A percentile compares a stretch with the other conserved stretches of the same genome.
These are phyloP conservation scores for Conticribra guillardii DNA, from an alignment of 108 stramenopile species.

Conservation along the genomic window DNA sequence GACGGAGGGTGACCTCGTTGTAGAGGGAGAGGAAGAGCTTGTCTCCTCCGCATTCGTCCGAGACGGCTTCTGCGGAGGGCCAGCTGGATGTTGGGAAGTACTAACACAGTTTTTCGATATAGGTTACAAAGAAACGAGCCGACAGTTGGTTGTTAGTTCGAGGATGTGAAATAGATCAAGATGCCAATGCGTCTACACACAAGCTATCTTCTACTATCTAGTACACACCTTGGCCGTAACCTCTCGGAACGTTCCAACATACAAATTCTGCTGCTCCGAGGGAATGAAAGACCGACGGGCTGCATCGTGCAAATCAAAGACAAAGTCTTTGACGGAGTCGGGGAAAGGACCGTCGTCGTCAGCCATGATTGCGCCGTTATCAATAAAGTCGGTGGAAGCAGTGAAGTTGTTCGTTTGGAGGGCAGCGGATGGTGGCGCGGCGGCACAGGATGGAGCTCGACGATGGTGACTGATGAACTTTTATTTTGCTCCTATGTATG, in stretches of 20 bases:
- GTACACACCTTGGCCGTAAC: slow-evolving; percentile 66
- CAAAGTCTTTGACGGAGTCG: slow-evolving; percentile 84
- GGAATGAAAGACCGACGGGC: slow-evolving; percentile 75
- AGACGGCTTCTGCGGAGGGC: slow-evolving; percentile 83
- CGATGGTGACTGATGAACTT: too few relatives aligned
- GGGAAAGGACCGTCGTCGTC: too few relatives aligned
- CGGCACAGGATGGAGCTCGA: too few relatives aligned
- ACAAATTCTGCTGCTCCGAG: slow-evolving; percentile 71
- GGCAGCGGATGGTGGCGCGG: too few relatives aligned
- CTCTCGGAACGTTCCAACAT: slow-evolving; percentile 67
- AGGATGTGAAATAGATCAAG: slow-evolving; percentile 5
- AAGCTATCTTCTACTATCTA: background rate
- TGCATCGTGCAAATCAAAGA: slow-evolving; percentile 93
- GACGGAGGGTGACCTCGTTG: slow-evolving; percentile 84
- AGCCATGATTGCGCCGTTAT: too few relatives aligned
- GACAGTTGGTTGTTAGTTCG: background rate
- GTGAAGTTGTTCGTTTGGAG: too few relatives aligned
- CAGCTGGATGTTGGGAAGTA: slow-evolving; percentile 85
- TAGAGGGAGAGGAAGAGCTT: slow-evolving; percentile 86
- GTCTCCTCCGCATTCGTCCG: slow-evolving; percentile 86
- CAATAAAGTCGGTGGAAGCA: too few relatives aligned
- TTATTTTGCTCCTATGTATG: too few relatives aligned
- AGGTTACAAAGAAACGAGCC: too few relatives aligned
- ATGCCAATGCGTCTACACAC: slow-evolving; percentile 3
- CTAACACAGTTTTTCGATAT: too few relatives aligned